These are phyloP conservation scores for Hortiboletus rubellus DNA, from an alignment of 1,284 basidiomycete species.

Conservation along the genomic window DNA sequence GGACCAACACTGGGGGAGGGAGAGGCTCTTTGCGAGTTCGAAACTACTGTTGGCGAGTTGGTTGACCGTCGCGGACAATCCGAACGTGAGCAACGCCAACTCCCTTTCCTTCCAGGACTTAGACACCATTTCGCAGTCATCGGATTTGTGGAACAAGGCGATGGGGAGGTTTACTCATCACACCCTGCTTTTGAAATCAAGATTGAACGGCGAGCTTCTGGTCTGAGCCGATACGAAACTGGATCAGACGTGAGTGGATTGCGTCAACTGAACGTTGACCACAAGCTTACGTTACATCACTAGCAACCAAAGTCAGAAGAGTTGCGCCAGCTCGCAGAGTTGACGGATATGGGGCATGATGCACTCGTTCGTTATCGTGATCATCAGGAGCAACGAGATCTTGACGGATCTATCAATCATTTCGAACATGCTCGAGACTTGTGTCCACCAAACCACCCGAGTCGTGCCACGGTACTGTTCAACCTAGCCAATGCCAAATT, in stretches of 20 bases:
- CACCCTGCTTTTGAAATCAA: background rate
- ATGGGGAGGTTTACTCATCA: background rate
- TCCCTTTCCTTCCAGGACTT: background rate
- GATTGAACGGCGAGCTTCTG: background rate
- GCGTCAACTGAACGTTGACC: too few relatives aligned
- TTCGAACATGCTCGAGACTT: background rate
- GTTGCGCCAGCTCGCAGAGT: background rate
- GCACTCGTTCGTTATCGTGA: background rate
- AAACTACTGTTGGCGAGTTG: background rate
- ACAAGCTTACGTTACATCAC: background rate
- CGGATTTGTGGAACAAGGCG: background rate
- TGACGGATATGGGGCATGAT: background rate
- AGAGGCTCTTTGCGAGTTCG: background rate
- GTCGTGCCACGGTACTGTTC: background rate
- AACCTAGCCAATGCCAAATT: background rate
- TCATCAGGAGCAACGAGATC: background rate
- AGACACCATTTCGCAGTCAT: background rate
- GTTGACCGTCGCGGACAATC: background rate
- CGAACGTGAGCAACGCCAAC: background rate
- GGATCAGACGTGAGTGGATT: background rate
- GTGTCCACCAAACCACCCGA: background rate
- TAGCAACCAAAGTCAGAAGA: background rate
- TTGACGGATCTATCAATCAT: background rate
- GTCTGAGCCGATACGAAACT: background rate
- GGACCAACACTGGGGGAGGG: background rate